Evolutionary conservation across 345 rosid genomes (phyloP).

Genomic region (Melaleuca quinquenervia): DNA sequence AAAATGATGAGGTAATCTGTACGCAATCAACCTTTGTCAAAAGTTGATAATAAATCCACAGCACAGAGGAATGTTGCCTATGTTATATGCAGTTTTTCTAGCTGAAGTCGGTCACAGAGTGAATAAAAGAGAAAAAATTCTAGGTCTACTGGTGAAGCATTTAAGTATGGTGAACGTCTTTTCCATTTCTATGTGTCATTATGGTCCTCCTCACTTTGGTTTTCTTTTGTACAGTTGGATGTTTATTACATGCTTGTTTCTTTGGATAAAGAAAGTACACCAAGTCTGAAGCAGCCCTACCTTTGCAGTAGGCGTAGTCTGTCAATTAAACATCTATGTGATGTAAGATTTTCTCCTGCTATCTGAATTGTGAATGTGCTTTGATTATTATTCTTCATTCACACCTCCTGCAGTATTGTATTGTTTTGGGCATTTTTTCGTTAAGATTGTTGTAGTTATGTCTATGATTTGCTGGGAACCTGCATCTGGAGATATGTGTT

Average conservation of each 20-base stretch:
- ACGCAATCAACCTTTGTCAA: background rate
- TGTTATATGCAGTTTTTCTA: background rate
- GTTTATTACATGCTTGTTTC: constrained; percentile 75
- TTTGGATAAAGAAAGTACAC: constrained; percentile 37
- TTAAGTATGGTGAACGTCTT: background rate
- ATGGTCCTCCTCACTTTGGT: background rate
- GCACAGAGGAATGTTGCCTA: constrained; percentile 1
- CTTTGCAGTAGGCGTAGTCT: constrained; percentile 65
- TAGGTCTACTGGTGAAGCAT: background rate
- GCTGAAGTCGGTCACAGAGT: background rate
- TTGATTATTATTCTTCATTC: background rate
- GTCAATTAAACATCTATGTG: constrained; percentile 64
- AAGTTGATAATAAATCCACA: background rate
- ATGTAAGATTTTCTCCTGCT: constrained; percentile 44
- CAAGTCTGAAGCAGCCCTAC: constrained; percentile 66
- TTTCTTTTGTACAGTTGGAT: constrained; percentile 38
- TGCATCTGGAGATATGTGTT: background rate
- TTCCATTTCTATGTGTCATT: background rate
- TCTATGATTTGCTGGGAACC: background rate
- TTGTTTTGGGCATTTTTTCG: background rate
- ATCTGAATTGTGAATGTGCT: constrained; percentile 1
- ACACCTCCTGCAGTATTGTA: background rate
- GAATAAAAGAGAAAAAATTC: background rate
- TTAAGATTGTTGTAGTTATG: background rate
- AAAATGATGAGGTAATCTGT: constrained; percentile 52